Evolutionary conservation across 768 basidiomycete species (phyloP), one percentile per base, ranked within the genome.

Genomic region (Stropharia rugosoannulata): DNA sequence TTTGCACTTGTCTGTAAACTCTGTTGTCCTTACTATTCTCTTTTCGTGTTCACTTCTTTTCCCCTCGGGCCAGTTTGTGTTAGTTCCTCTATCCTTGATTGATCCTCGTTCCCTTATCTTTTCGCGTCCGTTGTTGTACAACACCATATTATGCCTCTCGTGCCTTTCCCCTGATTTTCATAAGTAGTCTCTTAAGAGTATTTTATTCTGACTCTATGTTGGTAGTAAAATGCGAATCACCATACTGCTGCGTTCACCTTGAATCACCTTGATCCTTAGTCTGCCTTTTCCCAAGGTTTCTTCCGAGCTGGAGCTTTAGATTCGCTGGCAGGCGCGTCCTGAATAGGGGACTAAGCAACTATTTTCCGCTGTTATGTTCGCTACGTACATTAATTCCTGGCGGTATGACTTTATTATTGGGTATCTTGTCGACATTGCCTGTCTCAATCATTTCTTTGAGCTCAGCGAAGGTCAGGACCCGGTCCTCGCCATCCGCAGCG

Each of bases 391-490:
- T 89, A 36, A 92, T 61, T 2, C 66, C 72, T n/a, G 86, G 76
- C 0, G 86, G 83, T 43, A 93, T 89, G 51, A 77, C 57, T 60
- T 85, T 89, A 66, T 91, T 93, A 63, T 92, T 88, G 1, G 90
- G 90, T 37, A 93, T 90, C 65, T 84, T 71, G 59, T 89, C 87
- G 3, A 82, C 80, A 59, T 78, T 82, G 15, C 89, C 90, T 16
- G 86, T 75, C 62, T 89, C 82, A 56, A 93, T 88, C 56, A 93
- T 73, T 36, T 76, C 76, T 62, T 89, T 82, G 51, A 93, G 70
- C 67, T 92, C 85, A 1, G 81, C 74, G 59, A 93, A 87, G 0
- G 82, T 82, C 55, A 91, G 71, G 25, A 77, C 69, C 13, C 70
- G 79, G n/a, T 73, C 65, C 59, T 81, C 77, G 13, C 65, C 57